A percentile compares a stretch with the other conserved stretches of the same genome.
Conservation (phyloP, 2,329 filamentous ascomycete species). For the Sporothrix protearum region DNA sequence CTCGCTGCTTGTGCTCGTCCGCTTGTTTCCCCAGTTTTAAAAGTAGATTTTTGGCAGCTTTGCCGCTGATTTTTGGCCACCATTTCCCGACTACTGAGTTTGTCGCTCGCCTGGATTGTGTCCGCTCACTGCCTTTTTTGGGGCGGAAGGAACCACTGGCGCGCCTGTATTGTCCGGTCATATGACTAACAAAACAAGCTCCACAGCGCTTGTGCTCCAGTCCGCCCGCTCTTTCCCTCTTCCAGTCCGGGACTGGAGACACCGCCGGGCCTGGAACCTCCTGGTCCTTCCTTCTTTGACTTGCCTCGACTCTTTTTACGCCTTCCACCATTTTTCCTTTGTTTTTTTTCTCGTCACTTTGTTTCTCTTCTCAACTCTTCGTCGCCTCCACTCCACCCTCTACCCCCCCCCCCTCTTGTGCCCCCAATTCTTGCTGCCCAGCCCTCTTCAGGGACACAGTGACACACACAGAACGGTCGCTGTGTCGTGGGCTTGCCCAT, state of each 20-base stretch:
- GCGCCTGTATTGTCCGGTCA: conserved; percentile 8
- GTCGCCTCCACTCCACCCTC: neutral
- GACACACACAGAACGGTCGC: conserved; percentile 4
- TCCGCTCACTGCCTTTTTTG: neutral
- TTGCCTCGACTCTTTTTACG: neutral
- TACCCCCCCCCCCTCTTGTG: neutral
- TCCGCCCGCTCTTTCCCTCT: neutral
- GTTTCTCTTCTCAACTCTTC: neutral
- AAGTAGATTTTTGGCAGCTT: neutral
- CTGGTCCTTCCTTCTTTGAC: neutral
- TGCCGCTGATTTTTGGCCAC: conserved; percentile 2
- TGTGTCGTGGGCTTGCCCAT: neutral
- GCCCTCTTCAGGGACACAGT: conserved; percentile 1
- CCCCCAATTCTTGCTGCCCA: conserved; percentile 2
- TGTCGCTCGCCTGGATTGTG: neutral
- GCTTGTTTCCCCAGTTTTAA: neutral
- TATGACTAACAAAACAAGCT: conserved; percentile 20
- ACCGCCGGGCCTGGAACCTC: conserved; percentile 4
- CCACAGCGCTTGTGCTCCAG: conserved; percentile 1
- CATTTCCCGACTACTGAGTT: neutral
- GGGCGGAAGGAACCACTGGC: neutral
- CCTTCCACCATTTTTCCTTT: neutral
- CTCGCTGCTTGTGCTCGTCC: no score
- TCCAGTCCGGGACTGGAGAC: conserved; percentile 3
- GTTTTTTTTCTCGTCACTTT: neutral